Evolutionary conservation across 2,329 filamentous ascomycete genomes (phyloP).

Genomic region (Sarocladiaceae sp.): DNA sequence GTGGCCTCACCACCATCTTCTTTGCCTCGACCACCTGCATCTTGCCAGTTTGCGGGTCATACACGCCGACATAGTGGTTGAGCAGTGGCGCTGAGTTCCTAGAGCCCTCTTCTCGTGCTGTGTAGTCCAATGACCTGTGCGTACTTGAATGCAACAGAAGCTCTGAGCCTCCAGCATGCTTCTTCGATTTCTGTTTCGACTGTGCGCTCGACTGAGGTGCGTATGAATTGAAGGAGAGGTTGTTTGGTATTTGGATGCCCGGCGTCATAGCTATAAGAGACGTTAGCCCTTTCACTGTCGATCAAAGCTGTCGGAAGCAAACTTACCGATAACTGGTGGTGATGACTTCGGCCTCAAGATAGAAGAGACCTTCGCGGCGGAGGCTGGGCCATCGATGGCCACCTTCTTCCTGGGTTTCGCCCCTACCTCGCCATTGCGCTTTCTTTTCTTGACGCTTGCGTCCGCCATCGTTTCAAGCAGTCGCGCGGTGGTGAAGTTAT

Average conservation of each 20-base stretch:
- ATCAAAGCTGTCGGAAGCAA: background rate
- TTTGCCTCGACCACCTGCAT: constrained; percentile 57
- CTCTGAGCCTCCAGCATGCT: constrained; percentile 36
- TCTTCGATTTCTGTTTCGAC: constrained; percentile 28
- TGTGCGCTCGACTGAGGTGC: constrained; percentile 27
- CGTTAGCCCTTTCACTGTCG: constrained; percentile 14
- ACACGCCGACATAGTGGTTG: constrained; percentile 61
- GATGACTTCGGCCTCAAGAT: constrained; percentile 38
- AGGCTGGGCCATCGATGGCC: constrained; percentile 34
- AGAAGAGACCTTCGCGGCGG: constrained; percentile 39
- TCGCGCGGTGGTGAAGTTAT: no score
- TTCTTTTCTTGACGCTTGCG: constrained; percentile 44
- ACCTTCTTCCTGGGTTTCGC: constrained; percentile 46
- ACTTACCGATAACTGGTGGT: constrained; percentile 48
- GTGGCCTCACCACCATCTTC: constrained; percentile 55
- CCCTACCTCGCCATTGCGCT: constrained; percentile 37
- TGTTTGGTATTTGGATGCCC: constrained; percentile 28
- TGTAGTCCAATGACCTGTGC: constrained; percentile 55
- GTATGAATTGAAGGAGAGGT: constrained; percentile 42
- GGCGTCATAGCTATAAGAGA: constrained; percentile 24
- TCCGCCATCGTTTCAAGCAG: constrained; percentile 34
- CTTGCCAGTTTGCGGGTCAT: constrained; percentile 52
- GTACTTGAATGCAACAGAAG: constrained; percentile 51
- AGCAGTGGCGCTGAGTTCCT: constrained; percentile 31
- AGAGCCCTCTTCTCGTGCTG: constrained; percentile 41